These are phyloP conservation scores for Hyaloscypha finlandica DNA, from an alignment of 495 filamentous ascomycete species.

Conservation along the genomic window DNA sequence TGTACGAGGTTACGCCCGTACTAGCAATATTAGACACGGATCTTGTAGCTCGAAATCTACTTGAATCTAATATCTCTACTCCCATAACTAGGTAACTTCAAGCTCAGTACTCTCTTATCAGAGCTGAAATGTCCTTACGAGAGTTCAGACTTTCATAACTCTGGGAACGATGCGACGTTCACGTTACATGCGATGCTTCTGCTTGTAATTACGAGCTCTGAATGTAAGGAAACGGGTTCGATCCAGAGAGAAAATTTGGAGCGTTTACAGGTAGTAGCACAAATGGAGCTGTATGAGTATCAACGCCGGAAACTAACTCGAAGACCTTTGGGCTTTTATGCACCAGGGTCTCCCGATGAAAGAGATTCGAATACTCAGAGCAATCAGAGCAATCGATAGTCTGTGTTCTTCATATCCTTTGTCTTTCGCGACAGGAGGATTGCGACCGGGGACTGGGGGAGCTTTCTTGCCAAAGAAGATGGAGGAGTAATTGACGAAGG, in stretches of 20 bases:
- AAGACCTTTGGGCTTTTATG: slow-evolving; percentile 14
- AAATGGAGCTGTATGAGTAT: slow-evolving; percentile 18
- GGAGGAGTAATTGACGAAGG: no score
- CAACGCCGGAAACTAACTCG: slow-evolving; percentile 18
- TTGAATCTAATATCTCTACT: slow-evolving; percentile 22
- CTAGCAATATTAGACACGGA: slow-evolving; percentile 43
- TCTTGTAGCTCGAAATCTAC: slow-evolving; percentile 58
- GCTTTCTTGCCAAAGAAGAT: no score
- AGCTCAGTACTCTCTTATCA: slow-evolving; percentile 60
- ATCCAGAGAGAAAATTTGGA: slow-evolving; percentile 15
- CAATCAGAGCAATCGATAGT: no score
- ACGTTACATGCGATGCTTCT: slow-evolving; percentile 73
- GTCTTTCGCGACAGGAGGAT: no score
- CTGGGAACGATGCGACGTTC: slow-evolving; percentile 85
- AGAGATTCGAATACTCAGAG: no score
- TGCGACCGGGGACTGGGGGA: no score
- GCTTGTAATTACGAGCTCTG: slow-evolving; percentile 50
- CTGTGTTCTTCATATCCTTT: no score
- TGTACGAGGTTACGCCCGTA: slow-evolving; percentile 49
- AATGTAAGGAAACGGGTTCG: slow-evolving; percentile 1
- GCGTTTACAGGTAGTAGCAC: slow-evolving; percentile 15
- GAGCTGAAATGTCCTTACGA: slow-evolving; percentile 54
- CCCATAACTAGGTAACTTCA: slow-evolving; percentile 47
- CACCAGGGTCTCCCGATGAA: background rate
- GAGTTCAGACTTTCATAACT: slow-evolving; percentile 75